These are phyloP conservation scores for Ciborinia camelliae DNA, from an alignment of 2,329 filamentous ascomycete genomes.

Conservation along the genomic window DNA sequence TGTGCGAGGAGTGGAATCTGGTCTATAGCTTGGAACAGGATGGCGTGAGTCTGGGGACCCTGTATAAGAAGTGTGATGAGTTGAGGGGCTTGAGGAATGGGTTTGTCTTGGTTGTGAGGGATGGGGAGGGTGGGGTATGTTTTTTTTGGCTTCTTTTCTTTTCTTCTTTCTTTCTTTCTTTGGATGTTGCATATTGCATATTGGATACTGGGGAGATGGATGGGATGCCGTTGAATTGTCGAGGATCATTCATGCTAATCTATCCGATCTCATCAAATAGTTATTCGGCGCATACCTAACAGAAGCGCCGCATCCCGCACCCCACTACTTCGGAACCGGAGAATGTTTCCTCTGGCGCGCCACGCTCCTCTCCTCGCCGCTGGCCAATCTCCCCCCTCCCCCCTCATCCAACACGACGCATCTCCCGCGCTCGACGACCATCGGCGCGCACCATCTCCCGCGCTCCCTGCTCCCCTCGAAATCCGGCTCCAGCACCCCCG, in stretches of 20 bases:
- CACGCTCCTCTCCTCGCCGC: slow-evolving; percentile 54
- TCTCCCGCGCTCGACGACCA: slow-evolving; percentile 58
- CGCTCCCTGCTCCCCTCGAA: slow-evolving; percentile 29
- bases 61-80: slow-evolving; percentile 75
- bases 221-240: too few species aligned
- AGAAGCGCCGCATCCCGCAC: slow-evolving; percentile 74
- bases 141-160: too few species aligned
- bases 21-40: slow-evolving; percentile 90
- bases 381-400: slow-evolving; percentile 56
- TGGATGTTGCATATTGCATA: too few species aligned
- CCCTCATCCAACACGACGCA: slow-evolving; percentile 65
- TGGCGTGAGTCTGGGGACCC: slow-evolving; percentile 78
- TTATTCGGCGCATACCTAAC: slow-evolving; percentile 93
- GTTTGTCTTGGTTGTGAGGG: slow-evolving; percentile 84
- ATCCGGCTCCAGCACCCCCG: slow-evolving; percentile 52
- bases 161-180: neutral
- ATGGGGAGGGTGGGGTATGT: slow-evolving; percentile 69
- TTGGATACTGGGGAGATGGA: too few species aligned
- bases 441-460: slow-evolving; percentile 36
- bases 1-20: slow-evolving; percentile 82
- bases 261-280: slow-evolving; percentile 40
- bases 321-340: slow-evolving; percentile 91
- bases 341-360: slow-evolving; percentile 93
- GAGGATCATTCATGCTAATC: too few species aligned
- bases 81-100: slow-evolving; percentile 70